Base-by-base conservation (phyloP, 305 asterid species). In the Nicotiana rustica region DNA sequence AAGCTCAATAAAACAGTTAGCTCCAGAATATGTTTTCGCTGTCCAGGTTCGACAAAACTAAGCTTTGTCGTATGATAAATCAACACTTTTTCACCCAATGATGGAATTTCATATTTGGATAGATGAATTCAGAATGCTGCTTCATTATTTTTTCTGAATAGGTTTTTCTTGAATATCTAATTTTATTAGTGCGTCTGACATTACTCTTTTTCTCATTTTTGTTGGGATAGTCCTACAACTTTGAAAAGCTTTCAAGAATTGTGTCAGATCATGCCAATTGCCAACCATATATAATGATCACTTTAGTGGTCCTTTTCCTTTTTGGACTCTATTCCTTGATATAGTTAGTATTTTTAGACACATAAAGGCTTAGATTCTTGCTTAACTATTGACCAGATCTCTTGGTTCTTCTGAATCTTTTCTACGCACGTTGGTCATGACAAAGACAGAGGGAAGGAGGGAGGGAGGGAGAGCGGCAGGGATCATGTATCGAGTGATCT, bases 11-110 rank as follows among this genome's bases (percentile, higher is more conserved):
- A 93, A 91, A 90, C 86, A 82, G 82, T 85, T 92, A 84, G 95
- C 88, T 87, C 97, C 94, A 41, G 92, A 90, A 78, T 86, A 85
- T 81, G 94, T 92, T 59, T 92, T 95, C 85, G 90, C 91, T 78
- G 92, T 93, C 86, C 98, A 95, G 97, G 97, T 92, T 89, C 78
- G 86, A 76, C 79, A 57, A 87, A 85, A 49, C 81, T 79, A 84
- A 44, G 80, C 56, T 62, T 49, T 44, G 47, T 19, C 62, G 49
- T 82, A 47, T 71, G 60, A 47, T 21, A 44, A 18, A 70, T 44
- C 56, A 70, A 59, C 19, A 19, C 33, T 70, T 41, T 70, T 5
- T 70, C 31, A 19, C 78, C 60, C 36, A 41, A 35, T 38, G 78
- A 70, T 5, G 59, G 60, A 70, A 70, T 41, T 44, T 2, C 60